Evolutionary conservation across 345 rosid genomes (phyloP).

Genomic region (Pseudoturritis turrita): DNA sequence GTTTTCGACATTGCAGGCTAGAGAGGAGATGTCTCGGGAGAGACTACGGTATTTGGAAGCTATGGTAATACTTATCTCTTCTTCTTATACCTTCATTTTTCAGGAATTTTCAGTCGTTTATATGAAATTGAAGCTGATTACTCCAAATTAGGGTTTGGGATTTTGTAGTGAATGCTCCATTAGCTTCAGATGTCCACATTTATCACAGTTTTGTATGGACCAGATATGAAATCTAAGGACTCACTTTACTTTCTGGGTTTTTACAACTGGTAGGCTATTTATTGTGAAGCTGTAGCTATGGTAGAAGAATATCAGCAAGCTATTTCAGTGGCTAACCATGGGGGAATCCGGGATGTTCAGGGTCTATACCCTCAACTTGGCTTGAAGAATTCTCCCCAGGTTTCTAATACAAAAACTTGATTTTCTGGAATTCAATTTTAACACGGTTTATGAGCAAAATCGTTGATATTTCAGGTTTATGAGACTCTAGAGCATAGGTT

Average conservation of each 20-base stretch:
- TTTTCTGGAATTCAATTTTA: not conserved
- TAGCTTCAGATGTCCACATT: not conserved
- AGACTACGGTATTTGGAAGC: constrained; percentile 90
- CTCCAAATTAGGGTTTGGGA: constrained; percentile 1
- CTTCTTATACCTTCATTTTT: not conserved
- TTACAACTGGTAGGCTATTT: constrained; percentile 52
- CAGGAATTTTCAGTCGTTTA: not conserved
- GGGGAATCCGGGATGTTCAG: constrained; percentile 77
- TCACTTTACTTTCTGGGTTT: not conserved
- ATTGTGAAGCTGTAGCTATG: constrained; percentile 83
- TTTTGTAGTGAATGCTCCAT: not conserved
- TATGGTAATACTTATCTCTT: constrained; percentile 45
- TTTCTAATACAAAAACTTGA: not conserved
- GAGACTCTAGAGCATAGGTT: constrained; percentile 86
- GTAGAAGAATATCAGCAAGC: constrained; percentile 96
- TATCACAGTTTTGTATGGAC: not conserved
- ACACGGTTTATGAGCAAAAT: not conserved
- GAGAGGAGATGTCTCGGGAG: constrained; percentile 94
- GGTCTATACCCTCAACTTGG: constrained; percentile 62
- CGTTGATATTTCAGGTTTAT: constrained; percentile 50
- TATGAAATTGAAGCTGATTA: not conserved
- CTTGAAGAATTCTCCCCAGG: constrained; percentile 76
- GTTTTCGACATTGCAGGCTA: constrained; percentile 54
- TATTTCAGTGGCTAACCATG: constrained; percentile 57
- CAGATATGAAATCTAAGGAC: not conserved